Base-by-base conservation (phyloP, 2,329 filamentous ascomycete species). In the Colletotrichum orbiculare region DNA sequence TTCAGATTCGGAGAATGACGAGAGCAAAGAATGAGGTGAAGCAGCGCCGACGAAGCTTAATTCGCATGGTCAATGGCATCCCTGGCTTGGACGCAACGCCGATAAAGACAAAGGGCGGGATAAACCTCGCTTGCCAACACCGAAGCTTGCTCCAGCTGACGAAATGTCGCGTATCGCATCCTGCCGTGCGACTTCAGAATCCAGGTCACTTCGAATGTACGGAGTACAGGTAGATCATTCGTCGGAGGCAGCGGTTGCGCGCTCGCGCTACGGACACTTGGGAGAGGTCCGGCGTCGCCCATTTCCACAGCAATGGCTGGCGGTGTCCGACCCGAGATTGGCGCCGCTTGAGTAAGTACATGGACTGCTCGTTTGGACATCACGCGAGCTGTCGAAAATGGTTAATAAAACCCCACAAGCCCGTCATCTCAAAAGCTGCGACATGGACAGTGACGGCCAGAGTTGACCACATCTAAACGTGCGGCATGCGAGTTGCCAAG, bases 251-350 rank as follows among this genome's bases (percentile, higher is more conserved):
- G 25, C 4, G 25, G 25, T 25, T 25, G 25, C 25, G 25, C 25
- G 25, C 25, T 25, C 25, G 25, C 25, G 25, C 25, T 25, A 25
- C 48, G 48, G 48, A 50, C 52, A 17, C 2, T 42, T 52, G 47
- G 54, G 46, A 52, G 15, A 46, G 10, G 60, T 57, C 53, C 53
- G 53, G 34, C 34, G 41, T 12, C 12, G 13, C 17, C 35, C 12
- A 25, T 47, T 8, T 33, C 13, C 47, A 13, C 13, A 8, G 13
- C 15, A 7, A 7, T 37, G 39, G 17, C 41, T 46, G 35, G 46
- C 46, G 46, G 47, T 34, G 46, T 57, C 59, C 53, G 52, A 53
- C 41, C 59, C 45, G 53, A 41, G 39, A 34, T 41, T 39, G 35
- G 9, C n/a, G 12, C 35, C 41, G n/a, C 25, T 41, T 33, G 17